Percentiles rank a stretch among this genome's conserved stretches.
Evolutionary conservation across 1,139 yeast genomes (phyloP).

Genomic region (Geotrichum klebahnii): DNA sequence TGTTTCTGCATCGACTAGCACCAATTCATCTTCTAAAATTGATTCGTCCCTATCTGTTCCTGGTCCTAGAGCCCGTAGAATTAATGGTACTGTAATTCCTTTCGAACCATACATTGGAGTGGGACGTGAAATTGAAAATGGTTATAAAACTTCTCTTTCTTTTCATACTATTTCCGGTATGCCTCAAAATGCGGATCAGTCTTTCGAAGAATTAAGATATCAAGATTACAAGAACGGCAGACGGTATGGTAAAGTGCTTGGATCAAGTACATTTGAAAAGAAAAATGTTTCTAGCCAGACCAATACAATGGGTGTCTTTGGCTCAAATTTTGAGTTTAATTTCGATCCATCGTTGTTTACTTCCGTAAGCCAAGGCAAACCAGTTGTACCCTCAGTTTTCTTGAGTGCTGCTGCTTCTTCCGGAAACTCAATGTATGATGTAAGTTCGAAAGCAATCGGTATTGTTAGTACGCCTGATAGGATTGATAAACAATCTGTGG

Average conservation of each 20-base stretch:
- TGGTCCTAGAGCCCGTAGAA: slow-evolving; percentile 36
- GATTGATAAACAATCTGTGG: slow-evolving; percentile 52
- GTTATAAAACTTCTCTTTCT: slow-evolving; percentile 45
- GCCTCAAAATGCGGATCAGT: slow-evolving; percentile 82
- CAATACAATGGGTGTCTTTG: slow-evolving; percentile 29
- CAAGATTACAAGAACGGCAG: slow-evolving; percentile 83
- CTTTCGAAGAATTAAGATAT: slow-evolving; percentile 81
- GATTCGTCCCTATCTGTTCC: slow-evolving; percentile 32
- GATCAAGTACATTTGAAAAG: slow-evolving; percentile 14
- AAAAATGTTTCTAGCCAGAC: slow-evolving; percentile 25
- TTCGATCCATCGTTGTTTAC: slow-evolving; percentile 11
- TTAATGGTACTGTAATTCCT: slow-evolving; percentile 19
- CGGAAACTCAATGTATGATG: no score
- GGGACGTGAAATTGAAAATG: slow-evolving; percentile 49
- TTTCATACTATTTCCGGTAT: slow-evolving; percentile 77
- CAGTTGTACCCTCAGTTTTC: no score
- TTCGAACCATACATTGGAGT: slow-evolving; percentile 72
- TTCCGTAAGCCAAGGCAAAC: no score
- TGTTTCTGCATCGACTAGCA: slow-evolving; percentile 33
- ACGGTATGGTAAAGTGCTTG: slow-evolving; percentile 48
- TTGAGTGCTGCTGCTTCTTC: slow-evolving; percentile 61
- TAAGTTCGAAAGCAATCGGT: no score
- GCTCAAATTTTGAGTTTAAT: slow-evolving; percentile 24
- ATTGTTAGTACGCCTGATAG: slow-evolving; percentile 42
- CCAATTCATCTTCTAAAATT: slow-evolving; percentile 27